phyloP scores from a whole-genome alignment of 495 filamentous ascomycete genomes.

The Entonaema liquescens region DNA sequence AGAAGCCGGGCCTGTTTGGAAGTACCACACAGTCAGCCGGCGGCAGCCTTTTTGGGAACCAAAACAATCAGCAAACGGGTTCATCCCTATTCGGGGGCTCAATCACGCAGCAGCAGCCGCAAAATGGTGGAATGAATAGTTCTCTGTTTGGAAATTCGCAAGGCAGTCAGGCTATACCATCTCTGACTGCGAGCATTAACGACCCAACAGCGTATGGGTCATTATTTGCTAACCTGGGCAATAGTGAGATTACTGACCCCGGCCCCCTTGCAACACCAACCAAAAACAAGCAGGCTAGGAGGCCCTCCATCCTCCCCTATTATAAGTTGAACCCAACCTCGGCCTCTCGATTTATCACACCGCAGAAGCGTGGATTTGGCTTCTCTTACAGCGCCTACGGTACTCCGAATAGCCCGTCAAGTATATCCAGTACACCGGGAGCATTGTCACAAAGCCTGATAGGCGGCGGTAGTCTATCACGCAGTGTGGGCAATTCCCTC shows the following conservation, averaged over 20 bases:
- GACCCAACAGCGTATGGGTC: slow-evolving; percentile 85
- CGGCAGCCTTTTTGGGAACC: slow-evolving; percentile 71
- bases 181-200: slow-evolving; percentile 79
- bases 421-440: slow-evolving; percentile 72
- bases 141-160: slow-evolving; percentile 56
- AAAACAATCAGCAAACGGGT: slow-evolving; percentile 55
- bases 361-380: slow-evolving; percentile 82
- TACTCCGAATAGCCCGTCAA: slow-evolving; percentile 75
- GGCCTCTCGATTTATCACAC: slow-evolving; percentile 79
- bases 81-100: slow-evolving; percentile 52
- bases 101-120: slow-evolving; percentile 57
- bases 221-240: slow-evolving; percentile 75
- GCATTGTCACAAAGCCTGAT: slow-evolving; percentile 71
- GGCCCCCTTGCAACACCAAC: slow-evolving; percentile 90
- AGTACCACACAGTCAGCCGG: slow-evolving; percentile 46
- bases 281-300: slow-evolving; percentile 72
- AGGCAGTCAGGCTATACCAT: slow-evolving; percentile 57
- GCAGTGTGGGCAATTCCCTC: slow-evolving; percentile 53
- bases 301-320: slow-evolving; percentile 79
- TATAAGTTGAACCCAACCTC: slow-evolving; percentile 88
- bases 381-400: slow-evolving; percentile 91
- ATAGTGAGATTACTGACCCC: slow-evolving; percentile 69
- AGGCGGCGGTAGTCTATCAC: slow-evolving; percentile 66
- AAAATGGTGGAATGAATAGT: slow-evolving; percentile 54
- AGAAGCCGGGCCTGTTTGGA: slow-evolving; percentile 58